Base-by-base conservation (phyloP, 768 basidiomycete genomes). In the Mycena kentingensis region DNA sequence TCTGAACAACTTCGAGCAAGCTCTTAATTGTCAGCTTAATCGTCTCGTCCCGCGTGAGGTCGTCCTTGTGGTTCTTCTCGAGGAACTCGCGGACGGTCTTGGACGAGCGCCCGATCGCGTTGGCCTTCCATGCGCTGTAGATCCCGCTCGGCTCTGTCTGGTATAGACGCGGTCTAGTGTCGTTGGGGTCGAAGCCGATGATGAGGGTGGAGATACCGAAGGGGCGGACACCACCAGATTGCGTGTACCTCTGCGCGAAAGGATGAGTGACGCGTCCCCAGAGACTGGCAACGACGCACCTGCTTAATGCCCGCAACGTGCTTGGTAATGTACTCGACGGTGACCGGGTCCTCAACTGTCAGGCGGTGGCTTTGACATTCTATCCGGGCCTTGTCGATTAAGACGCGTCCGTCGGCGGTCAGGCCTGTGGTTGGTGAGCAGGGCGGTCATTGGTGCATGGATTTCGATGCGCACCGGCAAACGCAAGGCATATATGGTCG, bases 261-360 rank as follows among this genome's bases (percentile, higher is more conserved):
- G 19, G n/a, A 42, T 28, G 7, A 31, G 18, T 49, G n/a, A 12
- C 28, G 37, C 39, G 22, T 35, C 45, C 32, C 15, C 21, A 21
- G 21, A 43, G 24, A 32, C 24, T 7, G 47, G 49, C 25, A 43
- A 11, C 45, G 11, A 45, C 79, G 29, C 49, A 93, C 96, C 81
- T 99, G 97, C 73, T 99, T 96, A 59, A 98, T 93, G n/a, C 94
- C 93, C 48, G 97, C 97, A 66, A 99, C 89, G 72, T 97, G 90
- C 67, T 96, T 85, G 25, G 97, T 97, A 64, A 99, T 98, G 66
- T 98, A 99, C 70, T 99, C 97, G 25, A 99, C 90, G 16, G 91
- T 93, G 45, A 97, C 97, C 12, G 97, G 97, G 68, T 98, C 97
- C 67, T 98, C 97, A 28, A 98, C 97, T 0, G 94, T 98, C 53